Conservation (phyloP, 768 basidiomycete species). For the Sporobolomyces phaffii region DNA sequence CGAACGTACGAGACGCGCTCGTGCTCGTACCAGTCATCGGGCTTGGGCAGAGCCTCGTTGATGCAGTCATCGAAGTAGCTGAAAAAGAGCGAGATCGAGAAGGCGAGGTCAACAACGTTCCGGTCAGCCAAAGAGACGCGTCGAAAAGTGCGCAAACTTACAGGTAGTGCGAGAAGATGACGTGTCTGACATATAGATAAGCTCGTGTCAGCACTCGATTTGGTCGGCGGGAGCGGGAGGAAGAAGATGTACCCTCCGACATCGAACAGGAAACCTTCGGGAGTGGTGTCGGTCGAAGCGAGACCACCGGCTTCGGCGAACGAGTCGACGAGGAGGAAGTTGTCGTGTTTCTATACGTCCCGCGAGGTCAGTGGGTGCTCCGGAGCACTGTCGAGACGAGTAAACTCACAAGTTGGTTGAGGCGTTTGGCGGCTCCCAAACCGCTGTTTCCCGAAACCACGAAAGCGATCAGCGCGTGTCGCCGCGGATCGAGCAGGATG, state of each 20-base stretch:
- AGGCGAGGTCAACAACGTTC: not conserved
- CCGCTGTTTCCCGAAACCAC: slow-evolving; percentile 40
- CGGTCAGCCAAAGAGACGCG: no score
- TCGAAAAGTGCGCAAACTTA: not conserved
- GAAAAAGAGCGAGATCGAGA: not conserved
- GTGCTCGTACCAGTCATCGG: slow-evolving; percentile 48
- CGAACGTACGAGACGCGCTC: slow-evolving; percentile 49
- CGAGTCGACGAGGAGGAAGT: slow-evolving; percentile 46
- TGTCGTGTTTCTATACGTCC: slow-evolving; percentile 42
- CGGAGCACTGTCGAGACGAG: no score
- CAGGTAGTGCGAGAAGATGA: slow-evolving; percentile 50
- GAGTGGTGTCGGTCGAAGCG: slow-evolving; percentile 47
- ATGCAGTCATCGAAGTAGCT: slow-evolving; percentile 48
- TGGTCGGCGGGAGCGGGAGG: slow-evolving; percentile 20
- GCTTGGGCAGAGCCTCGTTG: slow-evolving; percentile 46
- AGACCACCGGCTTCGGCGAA: slow-evolving; percentile 46
- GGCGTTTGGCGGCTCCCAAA: slow-evolving; percentile 48
- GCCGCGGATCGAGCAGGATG: not conserved
- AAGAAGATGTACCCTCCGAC: slow-evolving; percentile 45
- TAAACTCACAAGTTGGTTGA: slow-evolving; percentile 44
- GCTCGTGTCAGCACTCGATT: not conserved
- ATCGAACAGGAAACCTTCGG: slow-evolving; percentile 49
- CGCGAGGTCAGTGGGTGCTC: no score
- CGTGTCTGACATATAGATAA: slow-evolving; percentile 43
- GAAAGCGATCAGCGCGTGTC: not conserved